phyloP scores from a whole-genome alignment of 2,329 filamentous ascomycete species.

The Aspergillus vadensis region DNA sequence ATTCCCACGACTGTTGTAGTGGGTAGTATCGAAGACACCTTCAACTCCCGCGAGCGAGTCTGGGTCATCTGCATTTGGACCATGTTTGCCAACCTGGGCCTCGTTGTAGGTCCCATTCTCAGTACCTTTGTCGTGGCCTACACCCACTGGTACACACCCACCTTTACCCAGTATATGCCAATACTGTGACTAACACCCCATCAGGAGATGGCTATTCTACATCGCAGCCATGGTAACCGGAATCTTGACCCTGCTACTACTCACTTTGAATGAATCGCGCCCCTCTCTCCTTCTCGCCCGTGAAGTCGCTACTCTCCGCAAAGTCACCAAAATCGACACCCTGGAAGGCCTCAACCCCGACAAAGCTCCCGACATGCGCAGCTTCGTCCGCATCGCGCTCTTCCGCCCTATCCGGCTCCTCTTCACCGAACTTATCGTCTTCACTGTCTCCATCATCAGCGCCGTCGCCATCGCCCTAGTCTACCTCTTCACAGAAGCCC shows the following conservation, averaged over 20 bases:
- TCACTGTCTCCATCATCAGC: constrained; percentile 47
- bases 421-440: constrained; percentile 52
- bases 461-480: constrained; percentile 50
- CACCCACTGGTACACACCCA: constrained; percentile 39
- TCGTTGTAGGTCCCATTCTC: constrained; percentile 49
- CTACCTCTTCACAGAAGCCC: constrained; percentile 39
- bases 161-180: neutral
- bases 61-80: constrained; percentile 53
- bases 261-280: constrained; percentile 48
- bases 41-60: constrained; percentile 47
- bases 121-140: constrained; percentile 44
- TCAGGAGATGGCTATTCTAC: constrained; percentile 51
- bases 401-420: constrained; percentile 47
- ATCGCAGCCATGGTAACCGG: constrained; percentile 44
- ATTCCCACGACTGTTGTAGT: constrained; percentile 52
- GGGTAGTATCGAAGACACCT: constrained; percentile 55
- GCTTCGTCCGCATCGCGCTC: constrained; percentile 44
- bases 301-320: constrained; percentile 35
- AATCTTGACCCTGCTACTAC: constrained; percentile 36
- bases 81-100: constrained; percentile 45
- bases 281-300: constrained; percentile 46
- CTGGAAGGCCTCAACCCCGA: constrained; percentile 44
- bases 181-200: neutral
- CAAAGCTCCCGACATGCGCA: constrained; percentile 38
- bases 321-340: constrained; percentile 27